These are phyloP conservation scores for Pisolithus thermaeus DNA, from an alignment of 1,284 basidiomycete genomes.

Conservation along the genomic window DNA sequence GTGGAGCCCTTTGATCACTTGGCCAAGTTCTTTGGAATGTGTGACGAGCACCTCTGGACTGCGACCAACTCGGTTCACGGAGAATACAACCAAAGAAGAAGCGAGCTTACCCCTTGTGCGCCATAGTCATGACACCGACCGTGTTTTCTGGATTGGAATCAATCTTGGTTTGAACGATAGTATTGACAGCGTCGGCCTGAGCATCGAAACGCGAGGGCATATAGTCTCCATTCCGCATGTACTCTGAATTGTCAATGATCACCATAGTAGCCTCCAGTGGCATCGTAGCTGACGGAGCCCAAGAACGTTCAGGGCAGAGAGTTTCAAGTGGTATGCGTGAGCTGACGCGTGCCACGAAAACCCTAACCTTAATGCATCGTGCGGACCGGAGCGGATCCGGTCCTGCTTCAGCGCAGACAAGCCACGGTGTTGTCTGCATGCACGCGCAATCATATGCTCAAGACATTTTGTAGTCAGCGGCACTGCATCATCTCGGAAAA, in stretches of 20 bases:
- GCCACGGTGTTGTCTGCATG: too few species aligned
- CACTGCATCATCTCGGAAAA: too few species aligned
- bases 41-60: slow-evolving; percentile 96
- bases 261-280: slow-evolving; percentile 93
- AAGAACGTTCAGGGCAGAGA: background rate
- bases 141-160: slow-evolving; percentile 96
- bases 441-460: too few species aligned
- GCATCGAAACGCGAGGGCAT: slow-evolving; percentile 83
- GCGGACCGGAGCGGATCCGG: slow-evolving; percentile 9
- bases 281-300: slow-evolving; percentile 48
- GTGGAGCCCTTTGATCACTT: slow-evolving; percentile 82
- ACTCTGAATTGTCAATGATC: slow-evolving; percentile 91
- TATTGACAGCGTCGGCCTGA: slow-evolving; percentile 88
- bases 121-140: slow-evolving; percentile 98
- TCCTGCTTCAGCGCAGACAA: too few species aligned
- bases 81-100: background rate
- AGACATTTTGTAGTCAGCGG: too few species aligned
- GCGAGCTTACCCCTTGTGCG: slow-evolving; percentile 75
- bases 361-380: slow-evolving; percentile 12
- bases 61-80: slow-evolving; percentile 1
- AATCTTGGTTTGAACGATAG: slow-evolving; percentile 90
- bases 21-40: slow-evolving; percentile 91
- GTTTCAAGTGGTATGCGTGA: slow-evolving; percentile 12
- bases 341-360: slow-evolving; percentile 1
- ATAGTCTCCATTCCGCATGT: slow-evolving; percentile 97